Evolutionary conservation across 345 rosid genomes (phyloP).

Genomic region (Eucalyptus cloeziana): DNA sequence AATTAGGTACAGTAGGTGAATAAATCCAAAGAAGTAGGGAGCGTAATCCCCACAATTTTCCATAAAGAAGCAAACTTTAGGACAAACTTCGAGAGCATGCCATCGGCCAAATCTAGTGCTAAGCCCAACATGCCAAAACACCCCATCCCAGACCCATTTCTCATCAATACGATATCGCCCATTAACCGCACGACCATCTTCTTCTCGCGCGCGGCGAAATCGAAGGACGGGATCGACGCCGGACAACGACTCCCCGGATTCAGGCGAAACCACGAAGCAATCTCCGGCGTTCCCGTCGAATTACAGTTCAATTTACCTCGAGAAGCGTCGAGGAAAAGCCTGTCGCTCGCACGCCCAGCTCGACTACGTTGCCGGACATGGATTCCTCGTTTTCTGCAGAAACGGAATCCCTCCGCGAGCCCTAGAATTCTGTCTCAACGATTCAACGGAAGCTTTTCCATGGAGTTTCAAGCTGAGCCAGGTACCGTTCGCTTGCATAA

Average conservation of each 20-base stretch:
- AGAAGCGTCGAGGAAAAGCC: neutral
- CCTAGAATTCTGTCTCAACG: neutral
- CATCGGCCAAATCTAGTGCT: neutral
- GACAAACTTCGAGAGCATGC: neutral
- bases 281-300: neutral
- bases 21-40: neutral
- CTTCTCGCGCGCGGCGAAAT: neutral
- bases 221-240: neutral
- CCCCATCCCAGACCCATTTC: neutral
- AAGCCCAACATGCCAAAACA: neutral
- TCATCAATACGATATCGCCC: neutral
- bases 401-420: neutral
- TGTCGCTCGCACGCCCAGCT: neutral
- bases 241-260: neutral
- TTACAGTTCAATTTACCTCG: neutral
- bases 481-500: neutral
- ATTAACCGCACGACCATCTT: neutral
- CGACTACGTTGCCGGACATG: neutral
- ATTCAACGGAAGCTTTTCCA: neutral
- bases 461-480: neutral
- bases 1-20: neutral
- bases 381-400: neutral
- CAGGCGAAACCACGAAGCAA: neutral
- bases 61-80: neutral
- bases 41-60: neutral